A percentile compares a stretch with the other conserved stretches of the same genome.
Conservation (phyloP, 2,329 filamentous ascomycete genomes). For the Monilinia vaccinii-corymbosi region DNA sequence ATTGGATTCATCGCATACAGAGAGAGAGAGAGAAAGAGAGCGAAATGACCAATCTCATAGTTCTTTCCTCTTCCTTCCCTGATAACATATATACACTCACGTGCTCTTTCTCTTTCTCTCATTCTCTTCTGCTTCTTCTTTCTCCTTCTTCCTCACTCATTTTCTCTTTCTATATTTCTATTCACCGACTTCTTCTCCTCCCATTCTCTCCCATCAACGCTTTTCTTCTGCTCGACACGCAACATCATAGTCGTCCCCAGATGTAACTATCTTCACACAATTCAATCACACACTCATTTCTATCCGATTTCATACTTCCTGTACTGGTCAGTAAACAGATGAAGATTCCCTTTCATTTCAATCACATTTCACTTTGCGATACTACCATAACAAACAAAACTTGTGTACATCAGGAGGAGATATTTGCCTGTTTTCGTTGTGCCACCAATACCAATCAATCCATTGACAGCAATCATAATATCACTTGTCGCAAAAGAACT, state of each 20-base stretch:
- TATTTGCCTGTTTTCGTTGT: slow-evolving; percentile 1
- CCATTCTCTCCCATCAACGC: background rate
- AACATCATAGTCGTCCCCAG: background rate
- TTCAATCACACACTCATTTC: background rate
- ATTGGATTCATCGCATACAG: no score
- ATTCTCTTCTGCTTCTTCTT: background rate
- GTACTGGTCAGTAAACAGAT: background rate
- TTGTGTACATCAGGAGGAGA: background rate
- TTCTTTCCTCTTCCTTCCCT: no score
- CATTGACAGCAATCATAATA: background rate
- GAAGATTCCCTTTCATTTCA: background rate
- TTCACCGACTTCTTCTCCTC: background rate
- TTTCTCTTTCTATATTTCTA: no score
- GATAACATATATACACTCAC: no score
- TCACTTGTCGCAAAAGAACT: background rate
- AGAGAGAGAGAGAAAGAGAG: no score
- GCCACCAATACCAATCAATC: background rate
- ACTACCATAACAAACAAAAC: background rate
- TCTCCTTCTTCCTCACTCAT: no score
- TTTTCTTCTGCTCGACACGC: background rate
- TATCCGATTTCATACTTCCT: background rate
- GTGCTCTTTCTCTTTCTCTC: background rate
- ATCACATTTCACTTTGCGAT: background rate
- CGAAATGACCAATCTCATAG: no score
- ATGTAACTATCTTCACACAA: background rate